These are phyloP conservation scores for Avena insularis DNA, from an alignment of 176 grass and related monocot species.

Conservation along the genomic window DNA sequence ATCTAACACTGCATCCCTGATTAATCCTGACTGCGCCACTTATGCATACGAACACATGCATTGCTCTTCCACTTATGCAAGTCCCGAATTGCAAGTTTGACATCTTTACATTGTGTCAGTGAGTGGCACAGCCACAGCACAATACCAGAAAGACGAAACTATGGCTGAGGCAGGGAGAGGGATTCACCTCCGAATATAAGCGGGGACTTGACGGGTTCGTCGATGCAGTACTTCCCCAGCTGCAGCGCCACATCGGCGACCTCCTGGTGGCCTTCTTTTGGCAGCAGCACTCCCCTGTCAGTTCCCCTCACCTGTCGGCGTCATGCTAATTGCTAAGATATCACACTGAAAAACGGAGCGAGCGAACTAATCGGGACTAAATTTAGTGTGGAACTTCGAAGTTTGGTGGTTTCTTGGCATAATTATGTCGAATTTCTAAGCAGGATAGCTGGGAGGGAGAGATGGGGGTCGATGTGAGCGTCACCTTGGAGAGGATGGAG, in stretches of 20 bases:
- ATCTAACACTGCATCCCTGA: background rate
- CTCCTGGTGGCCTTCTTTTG: conserved; percentile 67
- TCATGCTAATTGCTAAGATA: background rate
- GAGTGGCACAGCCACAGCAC: background rate
- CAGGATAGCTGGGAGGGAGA: background rate
- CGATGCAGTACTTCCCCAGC: conserved; percentile 71
- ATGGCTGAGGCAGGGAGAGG: background rate
- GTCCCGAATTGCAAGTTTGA: background rate
- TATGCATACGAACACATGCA: background rate
- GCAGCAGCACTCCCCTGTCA: conserved; percentile 72
- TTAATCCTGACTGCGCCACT: background rate
- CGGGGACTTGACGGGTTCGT: conserved; percentile 79
- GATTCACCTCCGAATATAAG: conserved; percentile 86
- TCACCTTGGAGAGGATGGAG: conserved; percentile 86
- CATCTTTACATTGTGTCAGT: background rate
- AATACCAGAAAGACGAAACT: background rate
- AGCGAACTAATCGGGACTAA: background rate
- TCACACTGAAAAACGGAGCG: background rate
- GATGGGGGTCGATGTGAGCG: background rate
- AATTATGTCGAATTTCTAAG: background rate
- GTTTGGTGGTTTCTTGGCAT: background rate
- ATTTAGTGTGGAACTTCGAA: background rate
- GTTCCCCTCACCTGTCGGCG: conserved; percentile 73
- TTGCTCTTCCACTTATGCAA: background rate
- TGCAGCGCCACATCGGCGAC: conserved; percentile 62